Base-by-base conservation (phyloP, 1,284 basidiomycete species). In the Boletus austroedulis region DNA sequence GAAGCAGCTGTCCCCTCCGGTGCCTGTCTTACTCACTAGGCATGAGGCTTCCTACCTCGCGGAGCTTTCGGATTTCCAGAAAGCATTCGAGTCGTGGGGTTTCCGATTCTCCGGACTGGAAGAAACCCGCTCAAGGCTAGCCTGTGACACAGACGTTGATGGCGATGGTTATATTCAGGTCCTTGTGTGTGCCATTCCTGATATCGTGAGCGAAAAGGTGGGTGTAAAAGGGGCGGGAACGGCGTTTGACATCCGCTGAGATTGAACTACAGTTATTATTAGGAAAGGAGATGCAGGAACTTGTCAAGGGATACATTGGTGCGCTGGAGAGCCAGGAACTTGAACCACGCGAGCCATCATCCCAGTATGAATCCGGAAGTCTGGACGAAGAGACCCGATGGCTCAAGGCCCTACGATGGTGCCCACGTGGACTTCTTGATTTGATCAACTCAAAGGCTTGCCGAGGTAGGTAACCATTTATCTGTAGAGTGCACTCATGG, bases 371-470 rank as follows among this genome's bases (percentile, higher is more conserved):
- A 24, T 36, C 48, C 60, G 57, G 29, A n/a, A 58, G 31, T 47
- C 57, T 59, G 29, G 72, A 64, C 54, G 75, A 73, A 32, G 76
- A 77, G 55, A 74, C 74, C 45, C 68, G 70, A 59, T 95, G 92
- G 93, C 76, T 88, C 56, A 82, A 81, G 62, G 84, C 86, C 32
- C 72, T 94, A 51, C 82, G 90, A 31, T 85, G 83, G 79, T 94
- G 90, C 73, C 95, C 95, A 11, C 79, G 78, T 49, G 85, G 83
- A 57, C 79, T 97, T 55, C 71, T 94, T 14, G 90, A 94, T 47
- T 76, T 98, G 59, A 80, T 94, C 59, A 95, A 96, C 73, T 95
- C 93, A 7, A 94, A 93, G 73, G 95, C 95, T 15, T 98, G 95
- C 68, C 81, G 95, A 77, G 93, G 94, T 87, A 67, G 58, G 79